Conservation (phyloP, 2,329 filamentous ascomycete species). For the Domatiomyces catenatus region DNA sequence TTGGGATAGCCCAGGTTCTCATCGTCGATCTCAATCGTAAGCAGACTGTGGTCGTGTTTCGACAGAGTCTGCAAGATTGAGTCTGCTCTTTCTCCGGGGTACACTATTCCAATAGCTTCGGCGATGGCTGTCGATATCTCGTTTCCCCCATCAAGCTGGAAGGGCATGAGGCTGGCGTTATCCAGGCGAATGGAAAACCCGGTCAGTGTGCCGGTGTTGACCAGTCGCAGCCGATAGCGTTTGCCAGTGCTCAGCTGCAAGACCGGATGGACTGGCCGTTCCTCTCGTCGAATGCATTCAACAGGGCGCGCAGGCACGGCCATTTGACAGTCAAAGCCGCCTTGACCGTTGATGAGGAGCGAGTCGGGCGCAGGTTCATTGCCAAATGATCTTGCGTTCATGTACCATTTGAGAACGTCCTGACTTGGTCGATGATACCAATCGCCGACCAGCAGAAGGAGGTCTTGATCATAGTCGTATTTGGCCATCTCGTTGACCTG, state of each 20-base stretch:
- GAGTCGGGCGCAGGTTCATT: constrained; percentile 53
- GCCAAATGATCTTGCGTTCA: constrained; percentile 29
- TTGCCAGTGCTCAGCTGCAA: constrained; percentile 15
- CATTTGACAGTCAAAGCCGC: constrained; percentile 38
- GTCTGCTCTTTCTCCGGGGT: constrained; percentile 33
- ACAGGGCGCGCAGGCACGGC: constrained; percentile 31
- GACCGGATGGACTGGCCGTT: constrained; percentile 16
- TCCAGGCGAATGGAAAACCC: constrained; percentile 27
- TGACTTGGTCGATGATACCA: constrained; percentile 33
- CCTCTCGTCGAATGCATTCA: constrained; percentile 24
- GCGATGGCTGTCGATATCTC: constrained; percentile 18
- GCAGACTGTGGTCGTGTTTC: constrained; percentile 1
- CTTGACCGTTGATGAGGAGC: constrained; percentile 50
- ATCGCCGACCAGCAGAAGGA: constrained; percentile 34
- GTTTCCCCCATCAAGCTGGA: constrained; percentile 30
- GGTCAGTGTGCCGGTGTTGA: constrained; percentile 59
- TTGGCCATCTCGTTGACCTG: constrained; percentile 13
- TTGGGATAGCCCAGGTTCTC: constrained; percentile 30
- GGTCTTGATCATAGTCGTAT: constrained; percentile 25
- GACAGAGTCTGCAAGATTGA: constrained; percentile 19
- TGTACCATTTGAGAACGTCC: constrained; percentile 31
- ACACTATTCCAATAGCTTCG: constrained; percentile 27
- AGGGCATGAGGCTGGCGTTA: constrained; percentile 23
- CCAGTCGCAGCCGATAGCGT: constrained; percentile 44
- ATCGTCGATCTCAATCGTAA: constrained; percentile 5